A percentile compares a stretch with the other conserved stretches of the same genome.
These are phyloP conservation scores for Marchantia paleacea DNA, from an alignment of 225 moss, liverwort and hornwort species.

Conservation along the genomic window DNA sequence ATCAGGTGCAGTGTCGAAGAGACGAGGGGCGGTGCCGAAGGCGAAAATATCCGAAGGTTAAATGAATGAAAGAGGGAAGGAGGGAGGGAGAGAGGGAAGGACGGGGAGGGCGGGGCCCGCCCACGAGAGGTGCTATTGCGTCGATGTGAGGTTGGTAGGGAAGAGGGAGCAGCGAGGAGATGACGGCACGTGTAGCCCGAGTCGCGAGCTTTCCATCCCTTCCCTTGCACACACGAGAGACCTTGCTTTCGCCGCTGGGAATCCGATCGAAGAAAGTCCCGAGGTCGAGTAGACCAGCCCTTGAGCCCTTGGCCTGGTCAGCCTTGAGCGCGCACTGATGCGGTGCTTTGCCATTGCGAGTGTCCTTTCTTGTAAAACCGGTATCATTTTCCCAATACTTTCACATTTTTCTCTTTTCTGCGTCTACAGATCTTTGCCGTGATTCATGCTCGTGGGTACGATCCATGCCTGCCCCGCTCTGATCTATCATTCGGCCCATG, in stretches of 20 bases:
- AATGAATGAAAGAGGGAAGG: too few relatives aligned
- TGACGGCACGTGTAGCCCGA: background rate
- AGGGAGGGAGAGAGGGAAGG: too few relatives aligned
- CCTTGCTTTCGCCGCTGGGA: background rate
- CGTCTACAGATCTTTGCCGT: background rate
- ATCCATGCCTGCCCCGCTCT: background rate
- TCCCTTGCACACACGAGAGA: background rate
- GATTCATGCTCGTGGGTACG: background rate
- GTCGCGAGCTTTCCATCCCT: background rate
- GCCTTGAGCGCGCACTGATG: too few relatives aligned
- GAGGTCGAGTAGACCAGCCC: background rate
- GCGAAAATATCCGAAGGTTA: too few relatives aligned
- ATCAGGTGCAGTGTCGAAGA: too few relatives aligned
- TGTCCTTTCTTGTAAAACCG: too few relatives aligned
- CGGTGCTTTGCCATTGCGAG: too few relatives aligned
- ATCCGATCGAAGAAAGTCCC: background rate
- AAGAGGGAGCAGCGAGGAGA: background rate
- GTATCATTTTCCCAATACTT: background rate
- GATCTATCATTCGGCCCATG: background rate
- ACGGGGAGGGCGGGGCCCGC: too few relatives aligned
- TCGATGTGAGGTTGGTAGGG: constrained; percentile 2
- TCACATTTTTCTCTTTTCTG: background rate
- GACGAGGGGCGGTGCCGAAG: too few relatives aligned
- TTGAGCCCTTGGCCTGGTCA: too few relatives aligned
- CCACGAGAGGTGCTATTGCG: background rate